Base-by-base conservation (phyloP, 2,329 filamentous ascomycete genomes). In the Geosmithia morbida region DNA sequence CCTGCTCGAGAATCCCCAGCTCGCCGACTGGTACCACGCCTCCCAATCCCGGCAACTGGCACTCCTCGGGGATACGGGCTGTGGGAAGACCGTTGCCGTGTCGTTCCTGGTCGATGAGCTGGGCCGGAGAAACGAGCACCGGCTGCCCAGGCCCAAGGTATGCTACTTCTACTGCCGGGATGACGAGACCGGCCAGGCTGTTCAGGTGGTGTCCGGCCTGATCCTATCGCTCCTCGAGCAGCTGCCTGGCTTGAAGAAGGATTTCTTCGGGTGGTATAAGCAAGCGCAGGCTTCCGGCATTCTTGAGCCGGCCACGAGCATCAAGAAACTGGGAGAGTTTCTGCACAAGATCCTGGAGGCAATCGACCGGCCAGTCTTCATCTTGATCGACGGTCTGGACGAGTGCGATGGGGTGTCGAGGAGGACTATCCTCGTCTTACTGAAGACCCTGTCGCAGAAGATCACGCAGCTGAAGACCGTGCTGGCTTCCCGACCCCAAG, bases 91-190 rank as follows among this genome's bases (percentile, higher is more conserved):
- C 16, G 48, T 54, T n/a, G 39, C 48, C 13, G 54, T 56, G 51
- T 37, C 48, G 7, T 55, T 51, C 44, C 45, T 52, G 37, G 30
- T 51, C 19, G 51, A 54, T 39, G 41, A 46, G 47, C 49, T 55
- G 19, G 39, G 46, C 18, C 48, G 46, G 47, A 43, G 50, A 41
- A 51, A 33, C 42, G 44, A 48, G 48, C 46, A 49, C 13, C 48
- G 48, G 44, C 26, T 51, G 16, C 50, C 53, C 18, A 47, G 48
- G 41, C 50, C 55, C 41, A 57, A 56, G 44, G 41, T 59, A 41
- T 58, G 54, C 50, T 58, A 55, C 48, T 54, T 58, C 49, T 61
- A 60, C 50, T 60, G 56, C 46, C 53, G 47, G 30, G 48, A 56
- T 43, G 48, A 54, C 30, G 52, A 54, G 41, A 57, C 53, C 30